These are phyloP conservation scores for Podaxis sp. DNA, from an alignment of 768 basidiomycete genomes.

Conservation along the genomic window DNA sequence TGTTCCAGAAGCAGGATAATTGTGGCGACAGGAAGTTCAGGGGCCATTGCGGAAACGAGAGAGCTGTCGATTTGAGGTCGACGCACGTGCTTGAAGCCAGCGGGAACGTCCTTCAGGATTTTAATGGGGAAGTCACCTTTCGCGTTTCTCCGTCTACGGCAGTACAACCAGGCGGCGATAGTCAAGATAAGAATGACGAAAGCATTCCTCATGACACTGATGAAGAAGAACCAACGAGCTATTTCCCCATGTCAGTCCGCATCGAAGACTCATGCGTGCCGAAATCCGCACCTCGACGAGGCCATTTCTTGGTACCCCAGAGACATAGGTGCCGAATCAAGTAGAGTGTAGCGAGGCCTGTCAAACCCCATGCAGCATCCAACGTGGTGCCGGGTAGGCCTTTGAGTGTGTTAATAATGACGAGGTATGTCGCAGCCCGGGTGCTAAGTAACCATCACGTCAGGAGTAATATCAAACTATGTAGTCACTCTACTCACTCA, in stretches of 20 bases:
- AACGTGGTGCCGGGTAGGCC: slow-evolving; percentile 66
- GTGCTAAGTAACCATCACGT: slow-evolving; percentile 50
- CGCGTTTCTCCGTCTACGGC: slow-evolving; percentile 54
- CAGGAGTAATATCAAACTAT: neutral
- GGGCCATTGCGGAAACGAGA: slow-evolving; percentile 67
- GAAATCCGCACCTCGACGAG: slow-evolving; percentile 50
- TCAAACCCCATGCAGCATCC: slow-evolving; percentile 90
- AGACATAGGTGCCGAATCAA: slow-evolving; percentile 60
- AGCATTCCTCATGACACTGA: slow-evolving; percentile 75
- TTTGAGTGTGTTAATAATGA: slow-evolving; percentile 93
- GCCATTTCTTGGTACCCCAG: slow-evolving; percentile 54
- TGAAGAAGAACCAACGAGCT: slow-evolving; percentile 78
- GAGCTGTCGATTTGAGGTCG: slow-evolving; percentile 37
- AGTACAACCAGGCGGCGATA: slow-evolving; percentile 84
- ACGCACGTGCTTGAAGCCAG: slow-evolving; percentile 70
- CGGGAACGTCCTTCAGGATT: slow-evolving; percentile 80
- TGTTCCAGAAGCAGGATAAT: slow-evolving; percentile 93
- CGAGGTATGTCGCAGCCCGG: slow-evolving; percentile 77
- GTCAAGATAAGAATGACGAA: slow-evolving; percentile 90
- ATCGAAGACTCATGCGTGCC: neutral
- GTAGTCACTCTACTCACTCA: slow-evolving; percentile 48
- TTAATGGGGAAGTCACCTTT: slow-evolving; percentile 80
- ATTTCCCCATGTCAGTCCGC: slow-evolving; percentile 3
- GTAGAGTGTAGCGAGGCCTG: slow-evolving; percentile 72
- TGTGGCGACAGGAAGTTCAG: slow-evolving; percentile 80